phyloP scores from a whole-genome alignment of 1,284 basidiomycete genomes.

The Volvariella surrecta region DNA sequence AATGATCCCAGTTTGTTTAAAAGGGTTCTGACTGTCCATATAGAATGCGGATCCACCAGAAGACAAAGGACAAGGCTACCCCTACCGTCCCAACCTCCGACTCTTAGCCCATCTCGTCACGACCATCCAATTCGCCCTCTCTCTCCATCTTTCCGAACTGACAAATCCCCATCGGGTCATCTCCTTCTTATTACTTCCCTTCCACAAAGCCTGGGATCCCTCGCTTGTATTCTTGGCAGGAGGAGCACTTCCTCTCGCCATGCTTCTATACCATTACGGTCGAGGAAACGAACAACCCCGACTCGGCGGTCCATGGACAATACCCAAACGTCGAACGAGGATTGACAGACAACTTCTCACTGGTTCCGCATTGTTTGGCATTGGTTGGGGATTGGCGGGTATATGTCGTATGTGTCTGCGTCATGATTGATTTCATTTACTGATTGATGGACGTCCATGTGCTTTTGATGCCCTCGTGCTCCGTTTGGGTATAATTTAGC shows the following conservation, averaged over 20 bases:
- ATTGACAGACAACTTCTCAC: conserved; percentile 42
- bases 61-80: conserved; percentile 3
- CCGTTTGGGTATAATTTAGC: conserved; percentile 22
- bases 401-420: conserved; percentile 47
- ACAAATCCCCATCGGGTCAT: conserved; percentile 43
- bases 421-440: neutral
- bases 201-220: conserved; percentile 40
- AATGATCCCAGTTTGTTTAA: neutral
- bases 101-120: conserved; percentile 31
- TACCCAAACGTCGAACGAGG: conserved; percentile 27
- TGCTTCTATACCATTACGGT: conserved; percentile 30
- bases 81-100: conserved; percentile 17
- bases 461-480: conserved; percentile 4
- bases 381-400: conserved; percentile 61
- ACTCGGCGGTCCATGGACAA: conserved; percentile 31
- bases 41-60: neutral
- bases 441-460: neutral
- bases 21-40: neutral
- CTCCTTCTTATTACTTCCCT: conserved; percentile 45
- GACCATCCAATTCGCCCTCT: conserved; percentile 46
- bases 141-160: conserved; percentile 49
- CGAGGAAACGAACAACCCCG: conserved; percentile 25
- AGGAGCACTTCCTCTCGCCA: conserved; percentile 36
- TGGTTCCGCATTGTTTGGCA: conserved; percentile 53
- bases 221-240: conserved; percentile 41